Evolutionary conservation across 1,284 basidiomycete genomes (phyloP), one percentile per base, ranked within the genome.

Genomic region (Moniliella sp.): DNA sequence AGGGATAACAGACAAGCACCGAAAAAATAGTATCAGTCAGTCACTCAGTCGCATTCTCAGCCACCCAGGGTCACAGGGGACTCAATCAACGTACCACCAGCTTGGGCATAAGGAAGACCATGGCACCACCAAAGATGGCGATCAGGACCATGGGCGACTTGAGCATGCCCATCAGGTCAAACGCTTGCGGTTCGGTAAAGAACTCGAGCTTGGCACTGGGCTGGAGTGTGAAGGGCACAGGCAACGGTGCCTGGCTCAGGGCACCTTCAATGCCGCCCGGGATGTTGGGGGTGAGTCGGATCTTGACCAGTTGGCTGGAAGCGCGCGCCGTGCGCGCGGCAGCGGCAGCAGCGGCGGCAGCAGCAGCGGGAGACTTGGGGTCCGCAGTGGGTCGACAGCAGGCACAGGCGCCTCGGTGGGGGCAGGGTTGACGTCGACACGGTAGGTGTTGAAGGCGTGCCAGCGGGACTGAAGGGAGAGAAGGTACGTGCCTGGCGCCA

Each of bases 401-500:
- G 3, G 11, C 19, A 16, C 34, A 18, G 40, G 44, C 13, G 40
- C 35, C 28, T 43, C 37, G 16, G 33, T 1, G 30, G 31, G 13
- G 26, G 15, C 3, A 33, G 25, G 11, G 10, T 33, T 37, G 5
- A 47, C 34, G 18, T 47, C 45, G 34, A 47, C 31, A 13, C 43
- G 38, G 17, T 47, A 47, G 37, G 35, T 33, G 10, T 42, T 29
- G 29, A 47, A 47, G 2, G 28, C 23, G 17, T 43, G 43, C 12
- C 39, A 41, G 9, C 40, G 34, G 3, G 38, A 37, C 4, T 40
- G 30, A 14, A 48, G 5, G 13, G 42, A 30, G 15, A 48, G 41
- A 8, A 40, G 37, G 33, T 45, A 48, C 7, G 43, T 39, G 5
- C 45, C 45, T 17, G 40, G 30, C 5, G 37, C 33, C 13, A 48